Evolutionary conservation across 2,329 filamentous ascomycete genomes (phyloP).

Genomic region (Diaporthe sp.): DNA sequence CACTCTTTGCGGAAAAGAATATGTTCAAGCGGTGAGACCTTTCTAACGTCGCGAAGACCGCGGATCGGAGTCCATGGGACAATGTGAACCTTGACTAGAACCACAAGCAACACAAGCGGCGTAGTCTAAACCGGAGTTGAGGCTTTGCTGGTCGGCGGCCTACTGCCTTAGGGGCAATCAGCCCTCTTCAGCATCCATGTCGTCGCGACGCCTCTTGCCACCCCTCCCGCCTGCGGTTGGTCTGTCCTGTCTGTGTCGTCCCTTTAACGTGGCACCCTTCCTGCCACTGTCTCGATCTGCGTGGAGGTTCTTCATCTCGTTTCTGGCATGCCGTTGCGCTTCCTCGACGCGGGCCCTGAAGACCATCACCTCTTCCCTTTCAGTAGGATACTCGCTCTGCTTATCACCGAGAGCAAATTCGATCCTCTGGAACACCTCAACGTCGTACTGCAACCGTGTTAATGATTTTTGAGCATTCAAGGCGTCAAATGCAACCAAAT

Average conservation of each 20-base stretch:
- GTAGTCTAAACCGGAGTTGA: too few relatives aligned
- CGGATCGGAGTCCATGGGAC: background rate
- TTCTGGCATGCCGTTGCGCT: slow-evolving; percentile 83
- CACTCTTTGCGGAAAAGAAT: background rate
- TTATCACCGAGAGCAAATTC: slow-evolving; percentile 87
- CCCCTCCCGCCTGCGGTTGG: slow-evolving; percentile 51
- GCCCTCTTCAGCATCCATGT: slow-evolving; percentile 84
- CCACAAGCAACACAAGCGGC: background rate
- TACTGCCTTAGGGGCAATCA: slow-evolving; percentile 48
- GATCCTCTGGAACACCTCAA: slow-evolving; percentile 85
- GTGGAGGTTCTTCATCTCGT: slow-evolving; percentile 84
- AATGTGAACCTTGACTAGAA: background rate
- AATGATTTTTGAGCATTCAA: background rate
- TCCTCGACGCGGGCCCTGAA: slow-evolving; percentile 84
- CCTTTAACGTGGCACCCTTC: slow-evolving; percentile 63
- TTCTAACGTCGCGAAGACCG: too few relatives aligned
- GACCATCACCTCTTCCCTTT: slow-evolving; percentile 88
- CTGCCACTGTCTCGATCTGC: slow-evolving; percentile 72
- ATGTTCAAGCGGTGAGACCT: background rate
- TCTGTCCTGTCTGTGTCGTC: slow-evolving; percentile 59
- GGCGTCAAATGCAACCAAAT: background rate
- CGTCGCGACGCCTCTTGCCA: slow-evolving; percentile 62
- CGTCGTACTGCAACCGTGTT: slow-evolving; percentile 60
- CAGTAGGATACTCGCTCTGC: slow-evolving; percentile 75
- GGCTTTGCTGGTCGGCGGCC: background rate